Evolutionary conservation across 1,139 yeast genomes (phyloP).

Genomic region (Candida pseudoviswanathii): DNA sequence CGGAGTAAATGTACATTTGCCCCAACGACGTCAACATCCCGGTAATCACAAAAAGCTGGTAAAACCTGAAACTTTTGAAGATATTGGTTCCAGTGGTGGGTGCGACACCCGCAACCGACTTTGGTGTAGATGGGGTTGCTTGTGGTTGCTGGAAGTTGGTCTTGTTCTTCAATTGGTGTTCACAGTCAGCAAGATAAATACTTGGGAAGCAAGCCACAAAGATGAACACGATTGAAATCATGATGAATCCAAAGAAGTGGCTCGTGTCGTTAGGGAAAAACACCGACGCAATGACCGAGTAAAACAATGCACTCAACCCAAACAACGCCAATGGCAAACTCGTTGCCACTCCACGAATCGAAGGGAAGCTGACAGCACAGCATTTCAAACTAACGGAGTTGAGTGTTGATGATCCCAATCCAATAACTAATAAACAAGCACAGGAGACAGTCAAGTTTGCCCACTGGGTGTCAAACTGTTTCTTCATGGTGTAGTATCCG

Average conservation of each 20-base stretch:
- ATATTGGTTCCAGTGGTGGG: constrained; percentile 17
- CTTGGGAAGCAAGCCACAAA: constrained; percentile 49
- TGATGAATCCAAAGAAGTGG: constrained; percentile 49
- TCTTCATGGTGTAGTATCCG: constrained; percentile 51
- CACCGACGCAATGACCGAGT: constrained; percentile 49
- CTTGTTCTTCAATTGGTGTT: constrained; percentile 22
- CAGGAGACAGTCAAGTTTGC: constrained; percentile 38
- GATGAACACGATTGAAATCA: constrained; percentile 41
- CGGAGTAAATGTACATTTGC: constrained; percentile 64
- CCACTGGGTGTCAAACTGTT: constrained; percentile 40
- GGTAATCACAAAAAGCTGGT: constrained; percentile 49
- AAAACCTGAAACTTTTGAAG: constrained; percentile 40
- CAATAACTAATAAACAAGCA: constrained; percentile 43
- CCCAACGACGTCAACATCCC: constrained; percentile 59
- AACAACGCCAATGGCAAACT: constrained; percentile 60
- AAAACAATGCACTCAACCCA: constrained; percentile 61
- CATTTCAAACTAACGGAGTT: constrained; percentile 58
- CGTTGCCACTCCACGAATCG: constrained; percentile 60
- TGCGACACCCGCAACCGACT: not conserved
- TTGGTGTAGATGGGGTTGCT: not conserved
- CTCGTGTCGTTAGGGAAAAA: constrained; percentile 56
- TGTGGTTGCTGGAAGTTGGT: not conserved
- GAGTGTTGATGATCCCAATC: constrained; percentile 57
- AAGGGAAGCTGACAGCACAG: constrained; percentile 58
- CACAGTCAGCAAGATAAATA: constrained; percentile 46